Conservation (phyloP, 2,329 filamentous ascomycete genomes). For the Colletotrichum sp. region DNA sequence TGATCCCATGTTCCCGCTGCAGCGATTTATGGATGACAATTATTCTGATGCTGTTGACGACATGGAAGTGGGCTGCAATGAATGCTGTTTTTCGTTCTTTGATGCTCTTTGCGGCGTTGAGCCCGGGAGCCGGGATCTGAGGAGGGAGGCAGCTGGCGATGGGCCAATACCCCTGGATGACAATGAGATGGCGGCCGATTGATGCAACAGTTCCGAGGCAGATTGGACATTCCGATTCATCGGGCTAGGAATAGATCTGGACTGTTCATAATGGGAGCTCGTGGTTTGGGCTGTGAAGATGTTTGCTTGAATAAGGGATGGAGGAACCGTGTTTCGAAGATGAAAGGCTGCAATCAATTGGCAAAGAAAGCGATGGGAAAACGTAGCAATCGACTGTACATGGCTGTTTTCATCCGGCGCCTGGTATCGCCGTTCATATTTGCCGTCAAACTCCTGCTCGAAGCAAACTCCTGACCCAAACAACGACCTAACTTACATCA, state of each 20-base stretch:
- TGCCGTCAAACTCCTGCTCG: slow-evolving; percentile 3
- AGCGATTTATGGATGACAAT: background rate
- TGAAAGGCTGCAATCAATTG: background rate
- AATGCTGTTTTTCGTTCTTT: background rate
- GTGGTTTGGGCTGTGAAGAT: background rate
- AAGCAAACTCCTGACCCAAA: background rate
- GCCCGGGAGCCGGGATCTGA: background rate
- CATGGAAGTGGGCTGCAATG: background rate
- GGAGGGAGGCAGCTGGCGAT: background rate
- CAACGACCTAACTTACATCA: background rate
- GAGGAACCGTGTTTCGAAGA: background rate
- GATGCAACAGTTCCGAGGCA: background rate
- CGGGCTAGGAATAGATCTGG: background rate
- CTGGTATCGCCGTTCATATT: background rate
- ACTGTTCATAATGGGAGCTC: background rate
- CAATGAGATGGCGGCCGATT: slow-evolving; percentile 9
- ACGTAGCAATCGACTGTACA: background rate
- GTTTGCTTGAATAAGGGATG: background rate
- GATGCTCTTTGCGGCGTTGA: slow-evolving; percentile 3
- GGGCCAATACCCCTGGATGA: background rate
- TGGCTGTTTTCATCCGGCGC: background rate
- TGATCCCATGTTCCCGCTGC: background rate
- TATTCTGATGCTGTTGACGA: background rate
- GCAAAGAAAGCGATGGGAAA: background rate
- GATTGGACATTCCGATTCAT: background rate